Evolutionary conservation across 768 basidiomycete species (phyloP), one percentile per base, ranked within the genome.

Genomic region (Leccinum aurantiacum): DNA sequence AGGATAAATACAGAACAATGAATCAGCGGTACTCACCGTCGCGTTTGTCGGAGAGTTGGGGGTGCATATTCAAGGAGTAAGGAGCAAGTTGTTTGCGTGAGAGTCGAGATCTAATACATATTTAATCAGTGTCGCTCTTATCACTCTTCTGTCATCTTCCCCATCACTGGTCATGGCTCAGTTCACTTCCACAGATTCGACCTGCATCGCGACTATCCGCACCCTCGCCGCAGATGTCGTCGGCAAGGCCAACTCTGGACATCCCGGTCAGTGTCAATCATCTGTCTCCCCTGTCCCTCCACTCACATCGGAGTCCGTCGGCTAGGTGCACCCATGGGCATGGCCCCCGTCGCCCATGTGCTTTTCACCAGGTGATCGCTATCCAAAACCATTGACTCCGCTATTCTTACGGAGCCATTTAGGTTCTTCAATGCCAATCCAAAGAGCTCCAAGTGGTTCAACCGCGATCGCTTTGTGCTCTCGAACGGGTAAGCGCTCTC

Each of bases 391-490:
- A 14, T 35, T 9, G 4, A 33, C 13, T 10, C 17, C 35, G 33
- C 25, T n/a, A 24, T 29, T 17, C 53, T 62, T 53, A 66, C 22
- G 19, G 53, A 15, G 29, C 11, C 31, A 54, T 24, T 54, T 31
- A 92, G 91, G 19, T 92, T 94, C 82, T 74, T 97, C 78, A 90
- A 90, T 64, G 87, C 88, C 69, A 95, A 94, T 78, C 91, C 94
- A 53, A 87, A 87, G 75, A 89, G 82, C 79, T 86, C 94, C 46
- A 88, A 92, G 75, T 96, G 93, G 95, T 90, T 89, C 79, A 96
- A 95, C 78, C 89, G 95, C 62, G 95, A 97, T 80, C 89, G 95
- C 76, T 98, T 96, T 69, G 95, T 98, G 61, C 87, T 97, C 65
- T 97, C 95, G 65, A 96, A 96, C 71, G 94, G 94, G 86, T 94